These are phyloP conservation scores for Apiotrichum siamense DNA, from an alignment of 1,284 basidiomycete species.

Conservation along the genomic window DNA sequence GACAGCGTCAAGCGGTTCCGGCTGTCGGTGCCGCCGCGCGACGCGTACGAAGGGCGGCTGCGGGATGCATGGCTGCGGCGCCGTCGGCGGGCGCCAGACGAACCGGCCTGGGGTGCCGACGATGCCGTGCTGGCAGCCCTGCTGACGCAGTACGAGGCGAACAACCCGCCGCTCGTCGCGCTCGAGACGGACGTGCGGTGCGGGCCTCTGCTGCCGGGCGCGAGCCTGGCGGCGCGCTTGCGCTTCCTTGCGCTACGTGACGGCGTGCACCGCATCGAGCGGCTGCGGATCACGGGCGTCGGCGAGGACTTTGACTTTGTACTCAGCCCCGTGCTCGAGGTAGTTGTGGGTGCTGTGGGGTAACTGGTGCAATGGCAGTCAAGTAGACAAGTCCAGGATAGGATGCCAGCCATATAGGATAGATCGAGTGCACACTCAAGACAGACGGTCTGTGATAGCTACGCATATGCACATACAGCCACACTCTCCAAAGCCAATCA, in stretches of 20 bases:
- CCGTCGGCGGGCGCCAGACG: slow-evolving; percentile 13
- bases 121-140: slow-evolving; percentile 31
- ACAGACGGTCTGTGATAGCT: too few species aligned
- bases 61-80: slow-evolving; percentile 24
- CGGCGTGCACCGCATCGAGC: slow-evolving; percentile 71
- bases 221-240: slow-evolving; percentile 80
- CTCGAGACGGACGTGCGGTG: slow-evolving; percentile 74
- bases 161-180: slow-evolving; percentile 58
- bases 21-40: slow-evolving; percentile 60
- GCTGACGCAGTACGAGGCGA: slow-evolving; percentile 22
- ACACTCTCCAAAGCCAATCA: too few species aligned
- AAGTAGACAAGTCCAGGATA: too few species aligned
- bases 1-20: slow-evolving; percentile 69
- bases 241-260: slow-evolving; percentile 72
- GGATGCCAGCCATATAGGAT: too few species aligned
- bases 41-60: slow-evolving; percentile 42
- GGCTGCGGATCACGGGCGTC: slow-evolving; percentile 64
- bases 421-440: too few species aligned
- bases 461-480: too few species aligned
- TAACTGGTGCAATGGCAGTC: background rate
- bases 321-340: slow-evolving; percentile 39
- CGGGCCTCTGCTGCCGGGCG: slow-evolving; percentile 69
- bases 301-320: slow-evolving; percentile 62
- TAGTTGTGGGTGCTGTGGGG: slow-evolving; percentile 9
- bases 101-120: slow-evolving; percentile 23